Percentiles rank a stretch among this genome's conserved stretches.
Evolutionary conservation across 2,329 filamentous ascomycete genomes (phyloP).

Genomic region (Calonectria montana): DNA sequence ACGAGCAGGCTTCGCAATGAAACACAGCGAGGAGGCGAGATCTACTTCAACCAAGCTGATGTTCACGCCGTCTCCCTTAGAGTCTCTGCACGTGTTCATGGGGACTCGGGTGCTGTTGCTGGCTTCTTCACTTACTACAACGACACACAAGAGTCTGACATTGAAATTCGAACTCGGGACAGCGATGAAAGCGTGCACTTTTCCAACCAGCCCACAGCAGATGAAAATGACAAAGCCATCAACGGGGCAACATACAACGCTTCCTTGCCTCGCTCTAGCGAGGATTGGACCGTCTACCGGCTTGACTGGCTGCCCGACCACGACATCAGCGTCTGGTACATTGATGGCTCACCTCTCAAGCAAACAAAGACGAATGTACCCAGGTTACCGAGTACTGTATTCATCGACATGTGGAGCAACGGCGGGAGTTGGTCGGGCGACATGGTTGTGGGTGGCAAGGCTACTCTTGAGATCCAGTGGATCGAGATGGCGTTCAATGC

Average conservation of each 20-base stretch:
- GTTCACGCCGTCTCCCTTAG: slow-evolving; percentile 19
- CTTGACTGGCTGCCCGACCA: slow-evolving; percentile 27
- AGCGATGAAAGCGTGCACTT: slow-evolving; percentile 16
- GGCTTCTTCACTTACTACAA: slow-evolving; percentile 33
- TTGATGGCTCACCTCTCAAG: slow-evolving; percentile 6
- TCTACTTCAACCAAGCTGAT: slow-evolving; percentile 17
- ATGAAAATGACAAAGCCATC: slow-evolving; percentile 15
- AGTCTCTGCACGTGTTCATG: slow-evolving; percentile 24
- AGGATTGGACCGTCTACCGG: slow-evolving; percentile 22
- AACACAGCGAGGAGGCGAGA: slow-evolving; percentile 22
- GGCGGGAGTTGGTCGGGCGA: slow-evolving; percentile 26
- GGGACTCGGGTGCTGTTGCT: slow-evolving; percentile 24
- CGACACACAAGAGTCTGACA: slow-evolving; percentile 33
- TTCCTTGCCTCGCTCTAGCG: not conserved
- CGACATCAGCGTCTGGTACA: slow-evolving; percentile 16
- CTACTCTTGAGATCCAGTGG: slow-evolving; percentile 28
- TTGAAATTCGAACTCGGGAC: slow-evolving; percentile 24
- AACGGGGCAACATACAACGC: slow-evolving; percentile 20
- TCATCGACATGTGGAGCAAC: slow-evolving; percentile 33
- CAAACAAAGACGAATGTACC: slow-evolving; percentile 22
- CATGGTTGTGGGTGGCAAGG: slow-evolving; percentile 21
- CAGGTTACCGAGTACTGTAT: slow-evolving; percentile 17
- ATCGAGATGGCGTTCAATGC: slow-evolving; percentile 32
- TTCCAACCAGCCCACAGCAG: slow-evolving; percentile 20
- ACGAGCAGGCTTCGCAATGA: slow-evolving; percentile 21